Evolutionary conservation across 345 rosid genomes (phyloP).

Genomic region (Pugionium cornutum): DNA sequence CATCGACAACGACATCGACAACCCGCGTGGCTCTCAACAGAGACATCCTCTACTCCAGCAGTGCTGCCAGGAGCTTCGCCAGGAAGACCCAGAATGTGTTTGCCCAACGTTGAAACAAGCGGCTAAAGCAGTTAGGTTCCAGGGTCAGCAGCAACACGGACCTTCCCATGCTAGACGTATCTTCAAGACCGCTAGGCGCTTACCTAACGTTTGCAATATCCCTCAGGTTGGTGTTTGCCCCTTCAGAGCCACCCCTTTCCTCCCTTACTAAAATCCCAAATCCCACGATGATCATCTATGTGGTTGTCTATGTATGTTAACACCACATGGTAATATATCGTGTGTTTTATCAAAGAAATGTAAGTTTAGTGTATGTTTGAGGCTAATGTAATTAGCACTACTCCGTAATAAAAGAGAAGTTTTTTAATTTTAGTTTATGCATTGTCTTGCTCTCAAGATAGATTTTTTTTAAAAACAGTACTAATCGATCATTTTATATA

Average conservation of each 20-base stretch:
- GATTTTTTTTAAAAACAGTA: no score
- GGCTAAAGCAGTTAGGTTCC: not conserved
- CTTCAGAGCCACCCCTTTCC: conserved; percentile 19
- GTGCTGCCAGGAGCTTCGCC: conserved; percentile 34
- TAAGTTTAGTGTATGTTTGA: conserved; percentile 10
- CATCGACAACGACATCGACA: not conserved
- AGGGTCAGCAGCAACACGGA: conserved; percentile 22
- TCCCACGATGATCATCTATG: no score
- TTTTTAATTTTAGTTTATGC: no score
- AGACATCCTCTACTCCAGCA: conserved; percentile 6
- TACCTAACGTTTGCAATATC: conserved; percentile 27
- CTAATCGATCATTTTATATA: no score
- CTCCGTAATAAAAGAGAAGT: conserved; percentile 14
- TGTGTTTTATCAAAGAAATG: not conserved
- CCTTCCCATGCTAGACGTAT: not conserved
- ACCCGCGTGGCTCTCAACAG: not conserved
- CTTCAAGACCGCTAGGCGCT: conserved; percentile 6
- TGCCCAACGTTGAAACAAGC: conserved; percentile 33
- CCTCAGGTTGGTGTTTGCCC: conserved; percentile 26
- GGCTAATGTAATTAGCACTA: conserved; percentile 29
- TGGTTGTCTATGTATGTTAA: no score
- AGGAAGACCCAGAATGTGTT: conserved; percentile 22
- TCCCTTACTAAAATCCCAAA: conserved; percentile 26
- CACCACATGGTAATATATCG: no score
- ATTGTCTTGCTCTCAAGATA: no score